Conservation (phyloP, 768 basidiomycete species). For the Scleroderma bovista region DNA sequence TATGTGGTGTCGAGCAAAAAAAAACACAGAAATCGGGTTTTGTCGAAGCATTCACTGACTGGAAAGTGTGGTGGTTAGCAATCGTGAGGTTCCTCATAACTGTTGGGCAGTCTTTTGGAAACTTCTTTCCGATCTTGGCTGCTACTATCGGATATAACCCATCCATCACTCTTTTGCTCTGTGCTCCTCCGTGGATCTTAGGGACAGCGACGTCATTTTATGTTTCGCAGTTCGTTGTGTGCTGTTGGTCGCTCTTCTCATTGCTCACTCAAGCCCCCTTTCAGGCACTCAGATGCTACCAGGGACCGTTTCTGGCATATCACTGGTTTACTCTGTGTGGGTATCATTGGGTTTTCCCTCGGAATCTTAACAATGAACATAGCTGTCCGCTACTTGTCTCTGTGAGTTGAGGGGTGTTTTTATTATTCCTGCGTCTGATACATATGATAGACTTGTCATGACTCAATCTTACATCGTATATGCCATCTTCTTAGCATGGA, state of each 20-base stretch:
- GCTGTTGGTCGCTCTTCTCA: no score
- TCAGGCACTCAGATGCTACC: background rate
- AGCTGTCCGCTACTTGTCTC: slow-evolving; percentile 53
- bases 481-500: slow-evolving; percentile 20
- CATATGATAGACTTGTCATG: background rate
- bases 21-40: slow-evolving; percentile 39
- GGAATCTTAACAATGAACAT: slow-evolving; percentile 56
- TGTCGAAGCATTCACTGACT: slow-evolving; percentile 53
- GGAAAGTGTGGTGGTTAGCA: slow-evolving; percentile 76
- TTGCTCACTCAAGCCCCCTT: background rate
- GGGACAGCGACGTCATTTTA: background rate
- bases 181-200: slow-evolving; percentile 54
- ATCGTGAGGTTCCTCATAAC: slow-evolving; percentile 50
- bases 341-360: slow-evolving; percentile 60
- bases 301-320: slow-evolving; percentile 1
- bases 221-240: background rate
- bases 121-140: slow-evolving; percentile 67
- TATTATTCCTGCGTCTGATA: background rate
- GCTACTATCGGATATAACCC: slow-evolving; percentile 58
- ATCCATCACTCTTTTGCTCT: slow-evolving; percentile 60
- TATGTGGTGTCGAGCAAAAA: slow-evolving; percentile 4
- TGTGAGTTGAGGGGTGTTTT: slow-evolving; percentile 32
- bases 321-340: background rate
- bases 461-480: slow-evolving; percentile 61
- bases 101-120: slow-evolving; percentile 62